Evolutionary conservation across 768 basidiomycete genomes (phyloP).

Genomic region (Leccinum longicurvipes): DNA sequence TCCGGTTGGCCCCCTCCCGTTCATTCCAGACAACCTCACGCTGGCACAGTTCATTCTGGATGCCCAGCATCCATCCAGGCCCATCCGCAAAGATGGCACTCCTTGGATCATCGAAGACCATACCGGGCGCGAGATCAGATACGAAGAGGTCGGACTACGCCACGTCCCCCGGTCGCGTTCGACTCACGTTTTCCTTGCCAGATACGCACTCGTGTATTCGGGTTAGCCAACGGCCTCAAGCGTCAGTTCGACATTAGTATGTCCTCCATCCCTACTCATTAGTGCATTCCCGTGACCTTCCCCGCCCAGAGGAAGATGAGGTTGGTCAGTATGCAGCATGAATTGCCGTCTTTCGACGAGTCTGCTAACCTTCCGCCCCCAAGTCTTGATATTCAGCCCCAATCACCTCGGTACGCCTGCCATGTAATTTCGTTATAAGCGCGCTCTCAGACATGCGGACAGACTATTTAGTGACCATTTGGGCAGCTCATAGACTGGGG

Average conservation of each 20-base stretch:
- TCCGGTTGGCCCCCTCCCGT: slow-evolving; percentile 28
- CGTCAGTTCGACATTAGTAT: slow-evolving; percentile 33
- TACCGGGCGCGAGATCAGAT: slow-evolving; percentile 33
- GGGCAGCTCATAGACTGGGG: slow-evolving; percentile 56
- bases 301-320: slow-evolving; percentile 34
- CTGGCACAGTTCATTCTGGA: slow-evolving; percentile 38
- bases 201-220: slow-evolving; percentile 36
- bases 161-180: background rate
- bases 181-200: slow-evolving; percentile 6
- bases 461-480: slow-evolving; percentile 57
- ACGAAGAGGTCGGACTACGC: slow-evolving; percentile 34
- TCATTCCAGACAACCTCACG: slow-evolving; percentile 38
- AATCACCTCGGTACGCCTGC: slow-evolving; percentile 57
- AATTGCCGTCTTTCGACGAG: background rate
- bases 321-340: slow-evolving; percentile 31
- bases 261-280: slow-evolving; percentile 7
- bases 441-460: background rate
- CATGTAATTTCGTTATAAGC: background rate
- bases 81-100: slow-evolving; percentile 19
- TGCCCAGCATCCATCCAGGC: slow-evolving; percentile 29
- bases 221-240: slow-evolving; percentile 38
- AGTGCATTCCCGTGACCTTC: background rate
- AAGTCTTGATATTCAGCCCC: slow-evolving; percentile 63
- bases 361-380: slow-evolving; percentile 4
- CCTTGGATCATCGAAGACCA: slow-evolving; percentile 44